Evolutionary conservation across 148 eudicot genomes (phyloP), one percentile per base, ranked within the genome.

Genomic region (Rhododendron simsii): DNA sequence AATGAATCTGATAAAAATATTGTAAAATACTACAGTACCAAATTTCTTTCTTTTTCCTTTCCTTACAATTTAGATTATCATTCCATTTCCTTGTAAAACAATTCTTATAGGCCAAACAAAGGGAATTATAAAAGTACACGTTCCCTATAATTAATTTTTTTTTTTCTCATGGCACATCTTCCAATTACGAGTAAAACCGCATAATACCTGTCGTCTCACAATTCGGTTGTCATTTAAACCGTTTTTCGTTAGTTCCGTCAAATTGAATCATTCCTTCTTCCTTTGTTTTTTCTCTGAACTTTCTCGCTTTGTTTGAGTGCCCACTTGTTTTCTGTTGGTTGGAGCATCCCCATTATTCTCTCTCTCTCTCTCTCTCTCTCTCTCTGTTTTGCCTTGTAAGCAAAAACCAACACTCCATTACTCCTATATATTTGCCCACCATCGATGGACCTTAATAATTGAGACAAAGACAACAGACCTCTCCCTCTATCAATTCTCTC

Each of bases 381-480:
- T 75, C 21, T 75, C 48, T 75, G 20, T 41, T 7, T 77, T 77
- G 47, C 51, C 80, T 37, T 16, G 15, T 77, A 77, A 41, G 50
- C 50, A 37, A 77, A 41, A 47, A 20, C 81, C 18, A 21, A 1
- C 16, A 44, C 37, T 69, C 35, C 35, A 28, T 28, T 44, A 75
- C 44, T 39, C 45, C 45, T 76, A 18, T 35, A 18, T 41, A 51
- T 51, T 21, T 0, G n/a, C 63, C 67, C 69, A 81, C 37, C 45
- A 18, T 12, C 69, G 9, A 51, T 18, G n/a, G 44, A 28, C 12
- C 44, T 51, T 53, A 53, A 53, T 81, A 51, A 80, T 5, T 28
- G 61, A 50, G 82, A 48, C 10, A 79, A 79, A 55, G 16, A 26
- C 88, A 21, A 86, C 88, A 23, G 85, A 84, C 88, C 20, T 55